Evolutionary conservation across 1,139 yeast species (phyloP), one percentile per base, ranked within the genome.

Genomic region (Eremothecium sinecaudum): DNA sequence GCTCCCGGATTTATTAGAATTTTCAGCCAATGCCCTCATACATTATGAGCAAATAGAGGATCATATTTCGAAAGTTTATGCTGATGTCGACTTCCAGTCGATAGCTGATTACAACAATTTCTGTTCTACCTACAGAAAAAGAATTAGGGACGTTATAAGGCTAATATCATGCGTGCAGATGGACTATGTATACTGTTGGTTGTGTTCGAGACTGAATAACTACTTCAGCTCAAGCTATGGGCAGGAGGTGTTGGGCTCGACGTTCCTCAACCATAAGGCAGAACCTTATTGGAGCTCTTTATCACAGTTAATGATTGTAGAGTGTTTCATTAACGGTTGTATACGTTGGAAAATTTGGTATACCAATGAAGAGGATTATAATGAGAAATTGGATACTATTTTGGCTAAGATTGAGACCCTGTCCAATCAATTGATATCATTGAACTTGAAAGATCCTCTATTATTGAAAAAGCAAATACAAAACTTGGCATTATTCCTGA

Each of bases 311-410:
- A 79, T 78, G 52, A 74, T 86, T 18, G 83, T 86, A 24, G 98
- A 90, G 58, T 80, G 94, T 27, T 79, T 93, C 45, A 73, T 90
- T 19, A 71, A 94, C 42, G 98, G 98, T 24, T 79, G 92, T 24
- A 76, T 92, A n/a, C 72, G 99, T 50, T 90, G 98, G 97, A 76
- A 86, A 50, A 79, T 86, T 18, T 87, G 96, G 95, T 86, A 84
- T 51, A 64, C 63, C 3, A 51, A 55, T 31, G 67, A 64, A 16
- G 70, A 71, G 3, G 92, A 83, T 50, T 74, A 74, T 44, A 74
- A 73, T 24, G 66, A 63, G 12, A 71, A 73, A 24, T 69, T 76
- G 39, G 70, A 64, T 31, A 62, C 70, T 17, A 66, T 90, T 30
- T 67, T 79, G 40, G 63, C 64, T 8, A 69, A 79, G 40, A 79